Evolutionary conservation across 257 asterid species (phyloP).

Genomic region (Lantana camara): DNA sequence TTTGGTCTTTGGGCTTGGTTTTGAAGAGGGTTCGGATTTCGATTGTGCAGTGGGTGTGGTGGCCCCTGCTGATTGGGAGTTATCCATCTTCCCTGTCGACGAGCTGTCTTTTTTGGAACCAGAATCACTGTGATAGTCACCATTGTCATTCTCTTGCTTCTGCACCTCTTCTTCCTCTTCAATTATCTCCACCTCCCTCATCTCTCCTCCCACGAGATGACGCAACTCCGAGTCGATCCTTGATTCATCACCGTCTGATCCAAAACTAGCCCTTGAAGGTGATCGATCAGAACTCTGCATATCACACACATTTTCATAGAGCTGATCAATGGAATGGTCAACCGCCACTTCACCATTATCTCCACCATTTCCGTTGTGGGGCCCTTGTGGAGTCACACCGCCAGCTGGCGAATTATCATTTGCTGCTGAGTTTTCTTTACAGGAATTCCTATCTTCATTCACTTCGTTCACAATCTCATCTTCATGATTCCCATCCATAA

Average conservation of each 20-base stretch:
- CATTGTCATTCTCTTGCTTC: constrained; percentile 43
- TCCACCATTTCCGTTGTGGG: constrained; percentile 37
- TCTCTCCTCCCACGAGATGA: constrained; percentile 90
- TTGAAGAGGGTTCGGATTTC: constrained; percentile 50
- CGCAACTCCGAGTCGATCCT: constrained; percentile 83
- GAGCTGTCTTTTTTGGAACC: constrained; percentile 49
- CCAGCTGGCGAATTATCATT: constrained; percentile 30
- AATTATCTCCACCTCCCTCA: constrained; percentile 79
- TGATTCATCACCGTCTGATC: constrained; percentile 96
- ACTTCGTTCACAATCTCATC: constrained; percentile 41
- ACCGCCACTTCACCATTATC: constrained; percentile 41
- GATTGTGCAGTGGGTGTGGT: constrained; percentile 41
- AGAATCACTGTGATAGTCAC: constrained; percentile 41
- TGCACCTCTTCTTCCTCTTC: constrained; percentile 76
- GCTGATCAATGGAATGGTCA: constrained; percentile 87
- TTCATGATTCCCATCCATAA: constrained; percentile 60
- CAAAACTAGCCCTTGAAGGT: constrained; percentile 83
- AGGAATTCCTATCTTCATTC: constrained; percentile 48
- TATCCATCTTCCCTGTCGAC: constrained; percentile 36
- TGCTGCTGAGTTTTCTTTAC: constrained; percentile 39
- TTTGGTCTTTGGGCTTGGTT: constrained; percentile 59
- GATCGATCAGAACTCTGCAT: constrained; percentile 98
- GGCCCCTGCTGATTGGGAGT: constrained; percentile 44
- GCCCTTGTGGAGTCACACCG: constrained; percentile 39
- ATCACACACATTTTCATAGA: constrained; percentile 85